A percentile compares a stretch with the other conserved stretches of the same genome.
These are phyloP conservation scores for Botryotinia narcissicola DNA, from an alignment of 2,329 filamentous ascomycete species.

Conservation along the genomic window DNA sequence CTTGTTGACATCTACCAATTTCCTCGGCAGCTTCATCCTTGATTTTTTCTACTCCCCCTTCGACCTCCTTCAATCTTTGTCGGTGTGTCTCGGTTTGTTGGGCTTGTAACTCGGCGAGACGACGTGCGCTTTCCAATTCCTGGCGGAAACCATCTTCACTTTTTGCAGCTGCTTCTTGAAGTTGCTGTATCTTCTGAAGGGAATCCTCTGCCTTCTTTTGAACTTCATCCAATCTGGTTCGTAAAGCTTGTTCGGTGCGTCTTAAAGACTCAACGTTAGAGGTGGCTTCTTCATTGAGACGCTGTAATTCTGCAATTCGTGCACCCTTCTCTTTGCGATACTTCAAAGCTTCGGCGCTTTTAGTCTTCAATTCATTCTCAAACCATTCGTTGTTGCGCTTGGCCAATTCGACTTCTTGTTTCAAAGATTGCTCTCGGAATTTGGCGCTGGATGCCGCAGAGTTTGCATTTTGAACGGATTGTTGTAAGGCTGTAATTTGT, in stretches of 20 bases:
- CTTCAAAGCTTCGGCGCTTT: conserved; percentile 80
- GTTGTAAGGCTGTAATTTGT: conserved; percentile 77
- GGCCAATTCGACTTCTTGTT: conserved; percentile 85
- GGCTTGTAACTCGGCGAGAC: conserved; percentile 79
- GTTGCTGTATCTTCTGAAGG: conserved; percentile 75
- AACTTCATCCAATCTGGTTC: conserved; percentile 77
- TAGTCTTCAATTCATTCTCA: conserved; percentile 86
- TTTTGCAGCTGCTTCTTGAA: conserved; percentile 78
- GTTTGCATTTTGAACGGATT: conserved; percentile 78
- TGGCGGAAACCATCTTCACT: conserved; percentile 84
- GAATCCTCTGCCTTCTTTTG: conserved; percentile 85
- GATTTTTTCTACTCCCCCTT: conserved; percentile 56
- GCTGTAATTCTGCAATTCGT: conserved; percentile 82
- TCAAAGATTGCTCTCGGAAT: conserved; percentile 84
- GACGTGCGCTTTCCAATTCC: conserved; percentile 76
- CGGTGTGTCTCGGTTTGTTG: conserved; percentile 72
- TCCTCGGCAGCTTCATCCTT: conserved; percentile 62
- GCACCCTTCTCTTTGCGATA: conserved; percentile 94
- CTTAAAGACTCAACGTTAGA: conserved; percentile 74
- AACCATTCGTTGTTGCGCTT: conserved; percentile 93
- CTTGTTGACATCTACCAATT: conserved; percentile 51
- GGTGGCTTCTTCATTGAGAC: conserved; percentile 80
- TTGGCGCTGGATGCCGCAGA: conserved; percentile 77
- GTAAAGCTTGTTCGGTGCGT: conserved; percentile 75
- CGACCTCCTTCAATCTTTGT: conserved; percentile 67